These are phyloP conservation scores for Aeminium ludgeri DNA, from an alignment of 495 filamentous ascomycete genomes.

Conservation along the genomic window DNA sequence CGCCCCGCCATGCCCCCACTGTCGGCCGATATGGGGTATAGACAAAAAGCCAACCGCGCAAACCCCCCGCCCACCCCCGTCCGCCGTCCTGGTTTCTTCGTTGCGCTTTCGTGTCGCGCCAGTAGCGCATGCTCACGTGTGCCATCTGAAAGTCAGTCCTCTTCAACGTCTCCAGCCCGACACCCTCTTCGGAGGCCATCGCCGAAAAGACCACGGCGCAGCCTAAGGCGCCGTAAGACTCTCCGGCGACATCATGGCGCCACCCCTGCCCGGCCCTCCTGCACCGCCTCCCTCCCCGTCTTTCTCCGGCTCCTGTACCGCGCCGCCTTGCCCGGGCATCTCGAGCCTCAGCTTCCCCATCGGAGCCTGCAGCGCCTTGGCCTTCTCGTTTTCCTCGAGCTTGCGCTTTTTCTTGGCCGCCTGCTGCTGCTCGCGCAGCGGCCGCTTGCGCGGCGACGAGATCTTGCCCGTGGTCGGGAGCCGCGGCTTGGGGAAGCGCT, in stretches of 20 bases:
- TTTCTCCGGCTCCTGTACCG: slow-evolving; percentile 10
- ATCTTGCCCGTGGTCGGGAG: slow-evolving; percentile 94
- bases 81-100: too few relatives aligned
- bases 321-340: slow-evolving; percentile 23
- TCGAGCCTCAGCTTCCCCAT: slow-evolving; percentile 23
- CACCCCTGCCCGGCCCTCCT: slow-evolving; percentile 1
- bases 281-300: slow-evolving; percentile 21
- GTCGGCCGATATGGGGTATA: too few relatives aligned
- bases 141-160: too few relatives aligned
- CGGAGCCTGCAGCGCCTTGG: slow-evolving; percentile 14
- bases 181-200: too few relatives aligned
- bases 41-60: too few relatives aligned
- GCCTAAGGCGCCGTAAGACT: too few relatives aligned
- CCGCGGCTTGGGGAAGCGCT: slow-evolving; percentile 78
- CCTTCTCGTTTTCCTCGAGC: slow-evolving; percentile 19
- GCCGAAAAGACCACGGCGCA: too few relatives aligned
- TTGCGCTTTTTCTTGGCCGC: slow-evolving; percentile 53
- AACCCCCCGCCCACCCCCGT: too few relatives aligned
- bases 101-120: too few relatives aligned
- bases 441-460: slow-evolving; percentile 71
- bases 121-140: too few relatives aligned
- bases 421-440: slow-evolving; percentile 55
- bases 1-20: too few relatives aligned
- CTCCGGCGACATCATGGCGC: too few relatives aligned
- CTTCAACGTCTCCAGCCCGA: slow-evolving; percentile 12